Percentiles rank a stretch among this genome's conserved stretches.
Conservation (phyloP, 495 filamentous ascomycete species). For the Podospora bellae-mahoneyi region DNA sequence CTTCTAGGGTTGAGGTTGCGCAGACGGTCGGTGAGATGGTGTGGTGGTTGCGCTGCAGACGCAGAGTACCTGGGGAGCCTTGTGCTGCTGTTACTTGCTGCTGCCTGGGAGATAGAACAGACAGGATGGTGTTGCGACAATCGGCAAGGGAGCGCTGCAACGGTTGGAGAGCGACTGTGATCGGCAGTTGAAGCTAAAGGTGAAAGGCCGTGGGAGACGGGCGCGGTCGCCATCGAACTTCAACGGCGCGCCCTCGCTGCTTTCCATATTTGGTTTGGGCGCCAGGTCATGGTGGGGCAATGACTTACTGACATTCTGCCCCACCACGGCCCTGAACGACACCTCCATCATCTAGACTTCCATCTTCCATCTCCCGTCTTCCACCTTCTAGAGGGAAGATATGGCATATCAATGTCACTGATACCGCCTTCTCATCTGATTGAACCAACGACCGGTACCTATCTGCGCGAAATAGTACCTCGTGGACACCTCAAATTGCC, state of each 20-base stretch:
- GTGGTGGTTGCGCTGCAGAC: not conserved
- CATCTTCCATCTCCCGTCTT: too few relatives aligned
- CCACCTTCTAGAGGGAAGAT: too few relatives aligned
- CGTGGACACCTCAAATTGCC: not conserved
- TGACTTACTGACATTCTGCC: not conserved
- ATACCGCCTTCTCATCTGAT: too few relatives aligned
- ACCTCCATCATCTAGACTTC: not conserved
- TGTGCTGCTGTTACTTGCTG: not conserved
- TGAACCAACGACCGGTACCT: too few relatives aligned
- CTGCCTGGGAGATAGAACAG: not conserved
- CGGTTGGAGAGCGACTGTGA: not conserved
- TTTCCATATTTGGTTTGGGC: not conserved
- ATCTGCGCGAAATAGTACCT: not conserved
- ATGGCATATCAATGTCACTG: too few relatives aligned
- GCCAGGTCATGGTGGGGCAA: not conserved
- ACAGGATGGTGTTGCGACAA: not conserved
- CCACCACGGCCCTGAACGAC: not conserved
- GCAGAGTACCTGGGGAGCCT: not conserved
- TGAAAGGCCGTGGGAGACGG: too few relatives aligned
- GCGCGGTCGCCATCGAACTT: not conserved
- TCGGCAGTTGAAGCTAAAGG: not conserved
- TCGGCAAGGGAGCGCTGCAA: not conserved
- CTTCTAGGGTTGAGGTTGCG: not conserved
- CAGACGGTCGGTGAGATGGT: not conserved
- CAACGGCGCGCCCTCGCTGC: not conserved